A percentile compares a stretch with the other conserved stretches of the same genome.
Conservation (phyloP, 352 stramenopile genomes). For the Vaucheria bursata region DNA sequence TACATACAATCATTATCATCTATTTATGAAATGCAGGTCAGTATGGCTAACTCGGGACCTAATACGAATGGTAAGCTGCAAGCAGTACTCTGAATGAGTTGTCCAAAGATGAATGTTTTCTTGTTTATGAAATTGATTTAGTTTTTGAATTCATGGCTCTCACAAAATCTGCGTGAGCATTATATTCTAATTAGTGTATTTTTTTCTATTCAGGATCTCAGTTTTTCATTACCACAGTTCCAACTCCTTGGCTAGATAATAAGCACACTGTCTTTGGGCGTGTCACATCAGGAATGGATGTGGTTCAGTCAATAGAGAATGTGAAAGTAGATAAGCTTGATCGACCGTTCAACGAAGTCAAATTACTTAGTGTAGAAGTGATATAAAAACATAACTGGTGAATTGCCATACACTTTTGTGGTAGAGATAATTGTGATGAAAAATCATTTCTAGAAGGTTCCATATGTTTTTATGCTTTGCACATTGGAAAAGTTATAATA, state of each 20-base stretch:
- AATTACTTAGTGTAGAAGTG: conserved; percentile 60
- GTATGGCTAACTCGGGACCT: conserved; percentile 85
- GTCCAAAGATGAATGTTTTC: too few relatives aligned
- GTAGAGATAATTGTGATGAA: too few relatives aligned
- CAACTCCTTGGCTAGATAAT: conserved; percentile 92
- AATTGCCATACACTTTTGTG: neutral
- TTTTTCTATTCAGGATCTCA: conserved; percentile 62
- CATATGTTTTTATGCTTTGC: too few relatives aligned
- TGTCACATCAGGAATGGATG: conserved; percentile 80
- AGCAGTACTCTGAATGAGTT: neutral
- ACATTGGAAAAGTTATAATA: too few relatives aligned
- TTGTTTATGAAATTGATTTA: too few relatives aligned
- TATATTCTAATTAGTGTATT: conserved; percentile 8
- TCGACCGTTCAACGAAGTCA: conserved; percentile 65
- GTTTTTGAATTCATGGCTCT: too few relatives aligned
- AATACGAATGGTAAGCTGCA: conserved; percentile 75
- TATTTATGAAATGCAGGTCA: neutral
- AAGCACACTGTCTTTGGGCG: conserved; percentile 93
- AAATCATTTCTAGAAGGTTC: too few relatives aligned
- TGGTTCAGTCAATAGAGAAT: conserved; percentile 53
- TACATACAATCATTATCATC: neutral
- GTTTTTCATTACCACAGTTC: conserved; percentile 98
- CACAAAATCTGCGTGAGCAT: too few relatives aligned
- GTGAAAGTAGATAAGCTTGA: conserved; percentile 66
- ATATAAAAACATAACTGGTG: neutral